phyloP scores from a whole-genome alignment of 140 eudicot genomes.

The Ambrosia hybrid region DNA sequence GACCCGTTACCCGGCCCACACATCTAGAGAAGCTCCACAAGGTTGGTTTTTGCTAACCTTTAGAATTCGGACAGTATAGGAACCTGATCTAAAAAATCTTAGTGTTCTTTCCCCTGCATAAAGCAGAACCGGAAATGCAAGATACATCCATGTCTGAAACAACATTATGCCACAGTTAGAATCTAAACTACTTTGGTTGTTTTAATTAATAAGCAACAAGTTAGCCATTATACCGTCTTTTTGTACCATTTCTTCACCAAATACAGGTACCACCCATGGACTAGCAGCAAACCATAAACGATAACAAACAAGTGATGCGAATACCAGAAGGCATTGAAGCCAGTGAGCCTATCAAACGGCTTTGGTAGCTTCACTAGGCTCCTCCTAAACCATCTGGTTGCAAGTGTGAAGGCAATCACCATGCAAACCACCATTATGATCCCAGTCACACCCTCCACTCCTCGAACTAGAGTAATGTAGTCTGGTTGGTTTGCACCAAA shows the following conservation, averaged over 20 bases:
- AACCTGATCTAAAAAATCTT: conserved; percentile 86
- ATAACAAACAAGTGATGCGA: conserved; percentile 86
- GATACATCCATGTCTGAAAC: conserved; percentile 95
- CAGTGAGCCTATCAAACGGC: conserved; percentile 89
- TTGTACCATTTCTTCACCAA: conserved; percentile 84
- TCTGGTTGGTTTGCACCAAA: conserved; percentile 63
- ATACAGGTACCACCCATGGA: conserved; percentile 81
- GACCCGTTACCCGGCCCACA: background rate
- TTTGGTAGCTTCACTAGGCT: conserved; percentile 89
- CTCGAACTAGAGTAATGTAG: conserved; percentile 62
- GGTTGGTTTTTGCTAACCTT: conserved; percentile 47
- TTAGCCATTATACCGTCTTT: conserved; percentile 63
- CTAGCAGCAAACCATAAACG: conserved; percentile 76
- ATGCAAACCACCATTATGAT: conserved; percentile 82
- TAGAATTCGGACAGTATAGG: conserved; percentile 65
- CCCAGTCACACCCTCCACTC: conserved; percentile 89
- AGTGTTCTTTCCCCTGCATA: conserved; percentile 96
- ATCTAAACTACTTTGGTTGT: background rate
- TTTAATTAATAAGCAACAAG: conserved; percentile 8
- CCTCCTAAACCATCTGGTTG: conserved; percentile 88
- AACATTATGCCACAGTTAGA: conserved; percentile 8
- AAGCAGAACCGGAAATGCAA: conserved; percentile 85
- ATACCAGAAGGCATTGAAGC: conserved; percentile 97
- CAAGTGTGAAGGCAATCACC: conserved; percentile 80
- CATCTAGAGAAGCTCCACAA: background rate